Evolutionary conservation across 2,329 filamentous ascomycete species (phyloP), one percentile per base, ranked within the genome.

Genomic region (Chaetomiaceae sp.): DNA sequence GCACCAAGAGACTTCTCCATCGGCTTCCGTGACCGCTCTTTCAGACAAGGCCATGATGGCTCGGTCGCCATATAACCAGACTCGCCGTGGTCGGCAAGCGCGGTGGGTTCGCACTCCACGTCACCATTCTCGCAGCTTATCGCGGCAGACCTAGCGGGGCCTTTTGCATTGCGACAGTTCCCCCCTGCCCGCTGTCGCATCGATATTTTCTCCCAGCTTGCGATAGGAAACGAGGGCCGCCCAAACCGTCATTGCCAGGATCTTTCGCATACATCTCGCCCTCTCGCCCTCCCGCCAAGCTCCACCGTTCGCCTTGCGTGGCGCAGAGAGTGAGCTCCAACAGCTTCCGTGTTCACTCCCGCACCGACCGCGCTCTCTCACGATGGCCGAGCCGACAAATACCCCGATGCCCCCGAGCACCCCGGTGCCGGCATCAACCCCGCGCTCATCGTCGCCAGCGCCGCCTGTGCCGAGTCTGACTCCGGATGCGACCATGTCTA

Each of bases 301-400:
- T n/a, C n/a, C n/a, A n/a, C n/a, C n/a, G n/a, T n/a, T n/a, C n/a
- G n/a, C n/a, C n/a, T n/a, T n/a, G n/a, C n/a, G n/a, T n/a, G n/a
- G n/a, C n/a, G n/a, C n/a, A n/a, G n/a, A n/a, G n/a, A n/a, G n/a
- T n/a, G n/a, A 5, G 18, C 30, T 20, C n/a, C 7, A 25, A 23
- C 27, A 2, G 25, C 18, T 2, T 21, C 37, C 37, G 9, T 16
- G 25, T 18, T 32, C 18, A 11, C 16, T 27, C n/a, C 29, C 45
- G 9, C n/a, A 14, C 21, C 11, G n/a, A n/a, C 41, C 13, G 5
- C 14, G 5, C 14, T 8, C 11, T 10, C 13, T n/a, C 21, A 23
- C 18, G 8, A 68, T 68, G 66, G 65, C 66, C 14, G 64, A 67
- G 49, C 65, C 65, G 10, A 62, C 57, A 16, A 68, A 67, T 44